Evolutionary conservation across 2,329 filamentous ascomycete genomes (phyloP).

Genomic region (Lachnellula hyalina): DNA sequence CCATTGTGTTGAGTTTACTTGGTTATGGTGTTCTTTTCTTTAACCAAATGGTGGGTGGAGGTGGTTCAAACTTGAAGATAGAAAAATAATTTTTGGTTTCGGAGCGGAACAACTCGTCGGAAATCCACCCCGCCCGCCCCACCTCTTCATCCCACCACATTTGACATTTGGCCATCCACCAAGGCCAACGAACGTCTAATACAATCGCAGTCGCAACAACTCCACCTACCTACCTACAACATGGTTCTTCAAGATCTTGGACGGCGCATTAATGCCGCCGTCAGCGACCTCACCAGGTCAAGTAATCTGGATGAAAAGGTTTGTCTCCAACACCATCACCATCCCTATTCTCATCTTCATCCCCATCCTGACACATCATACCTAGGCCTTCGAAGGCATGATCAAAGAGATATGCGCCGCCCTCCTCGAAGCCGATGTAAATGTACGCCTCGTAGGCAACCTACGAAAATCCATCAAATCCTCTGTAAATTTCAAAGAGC

Average conservation of each 20-base stretch:
- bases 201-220: constrained; percentile 2
- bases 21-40: neutral
- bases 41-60: neutral
- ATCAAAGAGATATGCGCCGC: constrained; percentile 97
- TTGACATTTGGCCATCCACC: neutral
- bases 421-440: constrained; percentile 94
- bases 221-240: constrained; percentile 17
- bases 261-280: constrained; percentile 95
- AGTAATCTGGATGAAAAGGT: constrained; percentile 96
- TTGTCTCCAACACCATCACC: constrained; percentile 14
- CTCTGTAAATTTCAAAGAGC: constrained; percentile 90
- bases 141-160: constrained; percentile 16
- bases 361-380: constrained; percentile 39
- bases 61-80: constrained; percentile 1
- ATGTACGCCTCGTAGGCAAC: constrained; percentile 84
- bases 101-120: constrained; percentile 8
- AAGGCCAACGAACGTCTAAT: neutral
- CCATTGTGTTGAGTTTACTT: constrained; percentile 23
- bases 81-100: constrained; percentile 11
- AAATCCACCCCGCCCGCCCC: constrained; percentile 3
- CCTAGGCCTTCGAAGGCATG: constrained; percentile 86
- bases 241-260: constrained; percentile 99
- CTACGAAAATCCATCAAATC: constrained; percentile 89
- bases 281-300: constrained; percentile 86
- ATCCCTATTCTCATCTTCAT: neutral